phyloP scores from a whole-genome alignment of 192 early-diverging fungal species.

The Jimgerdemannia lactiflua region DNA sequence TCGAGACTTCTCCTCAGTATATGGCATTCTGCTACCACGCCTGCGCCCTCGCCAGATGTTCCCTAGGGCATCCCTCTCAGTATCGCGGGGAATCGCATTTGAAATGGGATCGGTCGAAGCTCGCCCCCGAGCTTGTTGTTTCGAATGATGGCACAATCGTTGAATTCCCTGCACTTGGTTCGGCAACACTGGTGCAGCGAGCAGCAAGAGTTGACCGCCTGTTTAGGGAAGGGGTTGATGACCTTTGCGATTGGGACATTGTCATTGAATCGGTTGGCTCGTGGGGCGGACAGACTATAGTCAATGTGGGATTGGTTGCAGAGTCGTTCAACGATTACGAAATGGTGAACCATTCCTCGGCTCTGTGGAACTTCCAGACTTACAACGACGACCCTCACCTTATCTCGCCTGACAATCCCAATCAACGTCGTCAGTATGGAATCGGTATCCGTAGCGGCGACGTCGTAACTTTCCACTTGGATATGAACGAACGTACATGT shows the following conservation, averaged over 20 bases:
- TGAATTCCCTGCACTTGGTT: neutral
- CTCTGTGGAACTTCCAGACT: neutral
- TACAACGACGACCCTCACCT: neutral
- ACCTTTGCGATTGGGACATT: neutral
- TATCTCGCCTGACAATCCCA: neutral
- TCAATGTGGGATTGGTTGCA: neutral
- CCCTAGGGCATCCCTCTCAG: neutral
- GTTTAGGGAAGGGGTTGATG: neutral
- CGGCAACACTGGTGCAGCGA: neutral
- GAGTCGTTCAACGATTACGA: neutral
- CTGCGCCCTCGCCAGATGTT: neutral
- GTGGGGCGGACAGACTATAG: neutral
- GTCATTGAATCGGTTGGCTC: neutral
- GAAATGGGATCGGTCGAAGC: neutral
- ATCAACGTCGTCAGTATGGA: neutral
- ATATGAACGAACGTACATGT: slow-evolving; percentile 11
- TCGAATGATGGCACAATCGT: neutral
- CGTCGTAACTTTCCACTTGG: slow-evolving; percentile 8
- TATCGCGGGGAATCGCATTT: neutral
- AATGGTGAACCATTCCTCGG: neutral
- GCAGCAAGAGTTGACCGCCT: neutral
- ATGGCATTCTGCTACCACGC: neutral
- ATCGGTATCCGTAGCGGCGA: neutral
- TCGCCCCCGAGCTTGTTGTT: neutral
- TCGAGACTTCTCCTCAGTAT: neutral